Evolutionary conservation across 2,329 filamentous ascomycete genomes (phyloP), one percentile per base, ranked within the genome.

Genomic region (Sordariomycetes sp.): DNA sequence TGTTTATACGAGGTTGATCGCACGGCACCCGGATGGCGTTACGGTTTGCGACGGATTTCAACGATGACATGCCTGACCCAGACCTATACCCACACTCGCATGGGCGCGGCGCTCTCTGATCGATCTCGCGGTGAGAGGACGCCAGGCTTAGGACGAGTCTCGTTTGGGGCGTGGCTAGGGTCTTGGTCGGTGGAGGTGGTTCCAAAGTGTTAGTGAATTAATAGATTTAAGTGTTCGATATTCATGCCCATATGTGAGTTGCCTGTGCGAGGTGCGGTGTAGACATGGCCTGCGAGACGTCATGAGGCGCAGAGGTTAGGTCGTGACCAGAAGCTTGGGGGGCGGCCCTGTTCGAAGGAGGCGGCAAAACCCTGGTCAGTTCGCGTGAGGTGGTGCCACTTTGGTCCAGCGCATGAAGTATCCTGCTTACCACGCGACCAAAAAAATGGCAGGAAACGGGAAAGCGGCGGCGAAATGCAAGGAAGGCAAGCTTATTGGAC

Each of bases 21-120:
- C 42, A 56, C 45, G 54, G 51, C 54, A 56, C 42, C 54, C 54
- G 54, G 54, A 51, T 36, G 52, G 45, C 45, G 45, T 50, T 50
- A 56, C 54, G 54, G 54, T 48, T 45, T 56, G 45, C 25, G 28
- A 34, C 34, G 42, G 25, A 34, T 56, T 50, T 56, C 42, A n/a
- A 50, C 32, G 45, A 50, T 50, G 20, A 51, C 36, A 35, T 51
- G 54, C 54, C 54, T 56, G 54, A 42, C 54, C 54, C 54, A 56
- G 54, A 56, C 54, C 54, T 56, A 56, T 56, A 56, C 54, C 54
- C 54, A 56, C 54, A 25, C 54, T 56, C 54, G 54, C 42, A 42
- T 51, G n/a, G 42, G 17, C 54, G 34, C 24, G 25, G 2, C 25
- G 42, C 42, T 12, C 42, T 56, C 54, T 51, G 12, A 20, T 51